Conservation (phyloP, 2,329 filamentous ascomycete genomes). For the Metarhizium album region DNA sequence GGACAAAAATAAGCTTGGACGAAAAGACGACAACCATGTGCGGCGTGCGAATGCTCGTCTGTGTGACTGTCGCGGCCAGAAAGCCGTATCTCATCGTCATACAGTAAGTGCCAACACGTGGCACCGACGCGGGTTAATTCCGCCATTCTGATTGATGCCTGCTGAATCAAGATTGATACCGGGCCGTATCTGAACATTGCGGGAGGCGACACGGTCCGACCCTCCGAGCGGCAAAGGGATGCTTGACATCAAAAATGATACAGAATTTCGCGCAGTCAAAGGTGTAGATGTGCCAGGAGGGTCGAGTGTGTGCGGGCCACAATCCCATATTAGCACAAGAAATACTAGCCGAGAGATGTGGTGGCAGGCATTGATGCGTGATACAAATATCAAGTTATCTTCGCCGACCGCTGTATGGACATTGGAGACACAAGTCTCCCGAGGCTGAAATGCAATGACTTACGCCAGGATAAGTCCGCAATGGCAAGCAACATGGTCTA, state of each 20-base stretch:
- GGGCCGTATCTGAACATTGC: constrained; percentile 42
- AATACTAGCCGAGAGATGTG: constrained; percentile 48
- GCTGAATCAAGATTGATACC: constrained; percentile 36
- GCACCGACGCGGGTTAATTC: too few species aligned
- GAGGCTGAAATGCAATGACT: constrained; percentile 25
- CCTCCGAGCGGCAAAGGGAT: constrained; percentile 33
- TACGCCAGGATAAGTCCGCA: not conserved
- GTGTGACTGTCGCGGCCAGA: too few species aligned
- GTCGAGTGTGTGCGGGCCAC: constrained; percentile 58
- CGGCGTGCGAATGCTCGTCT: too few species aligned
- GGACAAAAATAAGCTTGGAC: too few species aligned
- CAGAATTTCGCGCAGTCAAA: constrained; percentile 34
- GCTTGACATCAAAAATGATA: constrained; percentile 39
- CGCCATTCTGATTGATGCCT: constrained; percentile 37
- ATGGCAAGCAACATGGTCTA: not conserved
- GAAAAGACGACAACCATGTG: too few species aligned
- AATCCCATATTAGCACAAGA: constrained; percentile 53
- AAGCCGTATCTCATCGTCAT: too few species aligned
- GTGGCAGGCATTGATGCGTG: constrained; percentile 18
- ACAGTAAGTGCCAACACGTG: constrained; percentile 26
- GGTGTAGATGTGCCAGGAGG: not conserved
- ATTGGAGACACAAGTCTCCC: constrained; percentile 29
- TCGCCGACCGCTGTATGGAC: too few species aligned
- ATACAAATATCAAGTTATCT: too few species aligned
- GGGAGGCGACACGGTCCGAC: constrained; percentile 36